Evolutionary conservation across 108 stramenopile genomes (phyloP).

Genomic region (Halocafeteria seosinensis): DNA sequence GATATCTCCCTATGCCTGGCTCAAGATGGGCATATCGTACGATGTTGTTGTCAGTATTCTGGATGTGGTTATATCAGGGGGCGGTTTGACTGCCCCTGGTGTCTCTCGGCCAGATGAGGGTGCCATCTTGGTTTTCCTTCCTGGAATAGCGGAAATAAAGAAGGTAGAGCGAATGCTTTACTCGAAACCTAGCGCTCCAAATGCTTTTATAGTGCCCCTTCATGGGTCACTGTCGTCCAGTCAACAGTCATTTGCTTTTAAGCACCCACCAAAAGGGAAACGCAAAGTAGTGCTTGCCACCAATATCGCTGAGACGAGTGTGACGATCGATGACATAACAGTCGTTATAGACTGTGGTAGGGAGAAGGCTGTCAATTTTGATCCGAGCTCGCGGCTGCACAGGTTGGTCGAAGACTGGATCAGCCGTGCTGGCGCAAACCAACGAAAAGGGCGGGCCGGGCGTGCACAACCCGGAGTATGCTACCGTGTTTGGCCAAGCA

Average conservation of each 20-base stretch:
- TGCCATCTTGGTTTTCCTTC: constrained; percentile 78
- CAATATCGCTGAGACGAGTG: constrained; percentile 80
- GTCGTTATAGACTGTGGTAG: constrained; percentile 79
- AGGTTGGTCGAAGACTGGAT: constrained; percentile 69
- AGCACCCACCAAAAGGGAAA: constrained; percentile 30
- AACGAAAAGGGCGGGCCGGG: constrained; percentile 73
- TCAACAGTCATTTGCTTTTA: constrained; percentile 58
- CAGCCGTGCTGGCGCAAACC: constrained; percentile 60
- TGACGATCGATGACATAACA: constrained; percentile 83
- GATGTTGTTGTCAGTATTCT: too few species aligned
- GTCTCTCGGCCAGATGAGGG: constrained; percentile 37
- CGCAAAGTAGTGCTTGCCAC: constrained; percentile 78
- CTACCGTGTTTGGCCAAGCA: constrained; percentile 59
- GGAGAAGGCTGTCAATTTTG: constrained; percentile 75
- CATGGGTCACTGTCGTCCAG: constrained; percentile 58
- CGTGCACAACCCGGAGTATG: constrained; percentile 66
- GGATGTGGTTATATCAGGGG: too few species aligned
- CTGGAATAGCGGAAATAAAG: constrained; percentile 74
- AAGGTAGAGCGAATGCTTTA: constrained; percentile 57
- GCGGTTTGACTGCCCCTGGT: too few species aligned
- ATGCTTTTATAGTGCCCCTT: constrained; percentile 51
- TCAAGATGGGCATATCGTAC: too few species aligned
- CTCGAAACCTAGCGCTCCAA: background rate
- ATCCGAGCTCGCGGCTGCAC: constrained; percentile 60
- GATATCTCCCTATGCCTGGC: too few species aligned